Evolutionary conservation across 1,139 yeast species (phyloP).

Genomic region (Suhomyces chickasaworum): DNA sequence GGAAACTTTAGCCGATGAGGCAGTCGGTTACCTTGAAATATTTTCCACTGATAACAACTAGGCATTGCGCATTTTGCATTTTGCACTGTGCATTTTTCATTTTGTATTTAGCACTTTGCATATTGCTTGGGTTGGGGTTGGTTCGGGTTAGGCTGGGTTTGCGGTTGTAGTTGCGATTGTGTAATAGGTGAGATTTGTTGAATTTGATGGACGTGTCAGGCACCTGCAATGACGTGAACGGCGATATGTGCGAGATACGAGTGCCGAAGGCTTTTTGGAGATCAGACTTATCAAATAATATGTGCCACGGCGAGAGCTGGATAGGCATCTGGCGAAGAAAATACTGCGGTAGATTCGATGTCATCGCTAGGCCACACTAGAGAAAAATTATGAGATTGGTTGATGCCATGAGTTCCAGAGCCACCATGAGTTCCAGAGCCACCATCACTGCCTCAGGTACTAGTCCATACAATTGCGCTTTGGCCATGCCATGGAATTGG

Average conservation of each 20-base stretch:
- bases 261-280: too few species aligned
- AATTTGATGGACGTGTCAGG: neutral
- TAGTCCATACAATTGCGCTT: too few species aligned
- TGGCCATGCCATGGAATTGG: neutral
- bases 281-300: neutral
- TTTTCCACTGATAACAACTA: neutral
- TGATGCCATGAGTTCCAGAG: too few species aligned
- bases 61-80: too few species aligned
- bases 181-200: neutral
- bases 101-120: too few species aligned
- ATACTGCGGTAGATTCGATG: neutral
- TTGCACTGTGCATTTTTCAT: too few species aligned
- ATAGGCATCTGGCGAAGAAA: neutral
- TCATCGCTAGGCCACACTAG: too few species aligned
- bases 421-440: neutral
- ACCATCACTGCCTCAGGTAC: too few species aligned
- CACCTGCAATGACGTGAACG: constrained; percentile 1
- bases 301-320: neutral
- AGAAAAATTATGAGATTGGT: too few species aligned
- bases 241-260: neutral
- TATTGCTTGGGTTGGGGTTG: too few species aligned
- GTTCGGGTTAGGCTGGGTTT: neutral
- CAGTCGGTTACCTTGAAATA: neutral
- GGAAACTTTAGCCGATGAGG: neutral
- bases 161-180: neutral